These are phyloP conservation scores for Cephalotrichum gorgonifer DNA, from an alignment of 2,329 filamentous ascomycete species.

Conservation along the genomic window DNA sequence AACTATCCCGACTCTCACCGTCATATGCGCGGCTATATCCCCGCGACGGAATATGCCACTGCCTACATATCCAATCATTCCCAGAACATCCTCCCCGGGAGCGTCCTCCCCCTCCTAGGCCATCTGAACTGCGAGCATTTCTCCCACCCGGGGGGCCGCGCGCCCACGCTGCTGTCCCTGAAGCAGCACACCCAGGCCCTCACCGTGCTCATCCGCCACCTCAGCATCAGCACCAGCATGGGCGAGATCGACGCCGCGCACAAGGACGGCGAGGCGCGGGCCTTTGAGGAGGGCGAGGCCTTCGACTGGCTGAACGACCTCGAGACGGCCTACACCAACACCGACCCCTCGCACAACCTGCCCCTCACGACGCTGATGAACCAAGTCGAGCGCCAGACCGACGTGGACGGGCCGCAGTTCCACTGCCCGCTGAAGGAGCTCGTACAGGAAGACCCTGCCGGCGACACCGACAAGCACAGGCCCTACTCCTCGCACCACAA, in stretches of 20 bases:
- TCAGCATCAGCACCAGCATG: conserved; percentile 27
- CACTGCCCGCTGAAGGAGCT: conserved; percentile 33
- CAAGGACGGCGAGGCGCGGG: conserved; percentile 7
- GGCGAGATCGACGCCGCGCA: conserved; percentile 17
- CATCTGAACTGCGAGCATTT: conserved; percentile 49
- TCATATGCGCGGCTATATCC: conserved; percentile 9
- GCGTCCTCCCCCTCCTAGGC: conserved; percentile 14
- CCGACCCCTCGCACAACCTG: conserved; percentile 33
- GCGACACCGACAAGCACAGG: not conserved
- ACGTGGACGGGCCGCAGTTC: conserved; percentile 27
- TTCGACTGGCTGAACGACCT: conserved; percentile 49
- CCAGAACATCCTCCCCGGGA: conserved; percentile 12
- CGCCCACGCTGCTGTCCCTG: conserved; percentile 44
- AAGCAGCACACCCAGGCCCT: conserved; percentile 53
- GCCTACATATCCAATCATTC: conserved; percentile 14
- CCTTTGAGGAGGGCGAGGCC: conserved; percentile 32
- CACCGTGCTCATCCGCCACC: conserved; percentile 36
- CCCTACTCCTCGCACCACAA: conserved; percentile 29
- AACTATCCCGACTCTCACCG: not conserved
- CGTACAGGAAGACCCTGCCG: conserved; percentile 7
- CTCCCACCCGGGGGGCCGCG: conserved; percentile 33
- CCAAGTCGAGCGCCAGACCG: conserved; percentile 29
- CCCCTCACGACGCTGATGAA: conserved; percentile 37
- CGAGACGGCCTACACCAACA: conserved; percentile 33
- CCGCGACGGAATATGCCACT: conserved; percentile 17